These are phyloP conservation scores for Pholiota molesta DNA, from an alignment of 768 basidiomycete genomes.

Conservation along the genomic window DNA sequence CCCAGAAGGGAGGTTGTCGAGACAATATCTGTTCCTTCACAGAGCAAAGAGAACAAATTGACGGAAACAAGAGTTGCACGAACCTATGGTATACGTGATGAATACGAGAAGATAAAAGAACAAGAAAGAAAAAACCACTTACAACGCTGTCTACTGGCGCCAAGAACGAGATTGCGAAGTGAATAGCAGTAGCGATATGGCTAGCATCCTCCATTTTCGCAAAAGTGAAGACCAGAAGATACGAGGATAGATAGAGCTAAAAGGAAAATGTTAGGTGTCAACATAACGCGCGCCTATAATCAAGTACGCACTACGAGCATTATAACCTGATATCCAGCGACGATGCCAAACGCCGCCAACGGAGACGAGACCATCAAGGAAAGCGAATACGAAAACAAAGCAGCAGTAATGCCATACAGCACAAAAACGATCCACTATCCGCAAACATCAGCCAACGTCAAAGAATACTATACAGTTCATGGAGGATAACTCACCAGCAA, in stretches of 20 bases:
- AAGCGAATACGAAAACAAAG: slow-evolving; percentile 69
- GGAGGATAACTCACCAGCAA: slow-evolving; percentile 45
- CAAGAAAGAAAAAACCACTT: neutral
- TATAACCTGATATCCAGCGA: slow-evolving; percentile 74
- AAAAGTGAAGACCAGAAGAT: slow-evolving; percentile 19
- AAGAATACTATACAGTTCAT: neutral
- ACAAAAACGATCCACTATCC: slow-evolving; percentile 29
- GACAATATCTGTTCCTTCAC: slow-evolving; percentile 54
- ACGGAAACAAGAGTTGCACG: slow-evolving; percentile 74
- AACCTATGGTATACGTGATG: slow-evolving; percentile 39
- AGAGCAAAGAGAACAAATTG: slow-evolving; percentile 77
- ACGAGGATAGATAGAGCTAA: slow-evolving; percentile 33
- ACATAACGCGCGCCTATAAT: too few species aligned
- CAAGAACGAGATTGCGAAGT: slow-evolving; percentile 21
- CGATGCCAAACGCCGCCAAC: slow-evolving; percentile 70
- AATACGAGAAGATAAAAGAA: neutral
- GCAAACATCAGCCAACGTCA: neutral
- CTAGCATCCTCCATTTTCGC: slow-evolving; percentile 13
- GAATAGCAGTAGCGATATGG: slow-evolving; percentile 18
- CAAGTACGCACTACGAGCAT: slow-evolving; percentile 62
- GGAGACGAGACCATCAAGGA: slow-evolving; percentile 65
- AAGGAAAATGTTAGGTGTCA: too few species aligned
- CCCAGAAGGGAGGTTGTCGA: slow-evolving; percentile 48
- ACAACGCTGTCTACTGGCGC: slow-evolving; percentile 27
- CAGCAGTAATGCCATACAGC: slow-evolving; percentile 68